phyloP scores from a whole-genome alignment of 2,329 filamentous ascomycete species.

The Alternaria angustiovoidea region DNA sequence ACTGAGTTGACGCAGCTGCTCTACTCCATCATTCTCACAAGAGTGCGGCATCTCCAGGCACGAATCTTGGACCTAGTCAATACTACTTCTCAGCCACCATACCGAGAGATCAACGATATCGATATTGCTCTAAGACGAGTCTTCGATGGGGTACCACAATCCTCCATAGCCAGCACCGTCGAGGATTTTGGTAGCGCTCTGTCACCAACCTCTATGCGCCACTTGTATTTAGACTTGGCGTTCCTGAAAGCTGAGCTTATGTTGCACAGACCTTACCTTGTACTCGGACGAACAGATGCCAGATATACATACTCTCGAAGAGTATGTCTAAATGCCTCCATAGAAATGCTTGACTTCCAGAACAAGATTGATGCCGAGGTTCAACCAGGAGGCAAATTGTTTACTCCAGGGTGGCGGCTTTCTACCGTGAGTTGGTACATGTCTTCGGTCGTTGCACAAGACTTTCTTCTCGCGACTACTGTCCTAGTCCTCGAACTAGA shows the following conservation, averaged over 20 bases:
- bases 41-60: slow-evolving; percentile 34
- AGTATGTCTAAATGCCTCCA: slow-evolving; percentile 57
- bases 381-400: slow-evolving; percentile 49
- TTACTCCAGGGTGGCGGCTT: slow-evolving; percentile 40
- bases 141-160: slow-evolving; percentile 31
- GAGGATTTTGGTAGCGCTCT: slow-evolving; percentile 23
- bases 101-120: slow-evolving; percentile 39
- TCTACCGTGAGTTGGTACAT: slow-evolving; percentile 55
- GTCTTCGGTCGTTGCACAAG: slow-evolving; percentile 54
- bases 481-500: slow-evolving; percentile 57
- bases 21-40: slow-evolving; percentile 37
- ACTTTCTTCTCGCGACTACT: slow-evolving; percentile 59
- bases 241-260: slow-evolving; percentile 46
- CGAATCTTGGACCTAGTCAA: slow-evolving; percentile 42
- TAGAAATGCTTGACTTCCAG: slow-evolving; percentile 56
- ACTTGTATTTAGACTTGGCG: slow-evolving; percentile 41
- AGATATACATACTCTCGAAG: slow-evolving; percentile 53
- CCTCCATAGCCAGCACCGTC: slow-evolving; percentile 21
- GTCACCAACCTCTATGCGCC: slow-evolving; percentile 32
- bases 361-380: slow-evolving; percentile 54
- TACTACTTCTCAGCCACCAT: slow-evolving; percentile 34
- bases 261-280: slow-evolving; percentile 50
- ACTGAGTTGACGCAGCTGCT: slow-evolving; percentile 38
- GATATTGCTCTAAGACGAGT: slow-evolving; percentile 35
- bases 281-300: slow-evolving; percentile 45